Evolutionary conservation across 2,329 filamentous ascomycete species (phyloP), one percentile per base, ranked within the genome.

Genomic region (Epichloe scottii): DNA sequence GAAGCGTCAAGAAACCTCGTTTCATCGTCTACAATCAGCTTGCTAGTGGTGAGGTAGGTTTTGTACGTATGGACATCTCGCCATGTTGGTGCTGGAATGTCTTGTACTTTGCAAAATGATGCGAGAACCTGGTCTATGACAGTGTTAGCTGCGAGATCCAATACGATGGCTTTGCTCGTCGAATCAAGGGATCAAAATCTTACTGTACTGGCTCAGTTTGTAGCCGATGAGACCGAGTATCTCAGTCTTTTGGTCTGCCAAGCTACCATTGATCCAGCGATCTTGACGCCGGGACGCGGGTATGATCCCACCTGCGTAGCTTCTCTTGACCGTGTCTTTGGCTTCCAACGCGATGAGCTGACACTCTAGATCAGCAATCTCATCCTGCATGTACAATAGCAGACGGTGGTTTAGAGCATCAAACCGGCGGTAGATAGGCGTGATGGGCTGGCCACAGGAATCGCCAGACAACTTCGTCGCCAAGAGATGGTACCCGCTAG

Each of bases 341-440:
- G 68, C 69, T 60, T 95, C 90, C 1, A 93, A 67, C 0, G 74
- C 71, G 17, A 79, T 77, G 1, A 96, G 75, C 52, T 90, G 81
- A 59, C 89, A 83, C 66, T 95, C 89, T 38, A 95, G 72, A 59
- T 91, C 85, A 33, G 76, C 74, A 17, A 95, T 79, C 63, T 95
- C 88, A 61, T 95, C 89, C 65, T 95, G 90, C 15, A 95, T 73
- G 55, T 93, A 83, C 0, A 95, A 72, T 3, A 96, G 70, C 3
- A 95, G 70, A 3, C 90, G 82, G 63, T 95, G 89, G 59, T 93
- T 90, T 17, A 95, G 70, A 11, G 80, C 76, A 62, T 87, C 84
- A 60, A 96, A 96, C 51, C 84, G 84, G 42, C 90, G 81, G 64
- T 95, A 95, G 53, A 95, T 77, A 1, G 88, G 87, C 44, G 62